Evolutionary conservation across 306 rosid species (phyloP), one percentile per base, ranked within the genome.

Genomic region (Ammopiptanthus mongolicus): DNA sequence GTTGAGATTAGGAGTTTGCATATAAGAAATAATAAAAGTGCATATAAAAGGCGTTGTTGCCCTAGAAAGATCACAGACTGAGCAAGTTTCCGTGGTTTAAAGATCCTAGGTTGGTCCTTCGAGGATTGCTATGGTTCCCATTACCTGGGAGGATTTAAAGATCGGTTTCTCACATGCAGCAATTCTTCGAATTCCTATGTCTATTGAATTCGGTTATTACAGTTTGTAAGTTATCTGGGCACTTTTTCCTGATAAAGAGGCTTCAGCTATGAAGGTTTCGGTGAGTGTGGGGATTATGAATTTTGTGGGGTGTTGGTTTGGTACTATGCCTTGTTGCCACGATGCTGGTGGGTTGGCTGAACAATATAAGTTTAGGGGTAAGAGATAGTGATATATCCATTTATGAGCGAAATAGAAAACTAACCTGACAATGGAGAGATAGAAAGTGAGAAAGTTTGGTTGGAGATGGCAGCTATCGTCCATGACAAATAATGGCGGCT

Each of bases 321-420:
- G 97, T 17, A 93, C 96, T 23, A 88, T 91, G 96, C 96, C 97
- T 7, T 89, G 90, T 17, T 89, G 97, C 70, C 96, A 91, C 34
- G 96, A 93, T 3, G 97, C 97, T 0, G 97, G 97, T 0, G 97
- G 97, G 13, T 84, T 91, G 3, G 97, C 97, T 0, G 97, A 96
- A 5, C 97, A 89, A 37, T 91, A 91, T 64, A 77, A 93, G 19
- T 91, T 91, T 68, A 96, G 96, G 1, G 97, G 96, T 1, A 81
- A 95, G 72, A 87, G 95, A 25, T 25, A 25, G 28, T 25, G 28
- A 25, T 25, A 25, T 25, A 25, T 1, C 1, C 3, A 25, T 0
- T 25, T 25, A 25, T 25, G 28, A 25, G 28, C 1, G 28, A 25
- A 25, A 25, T 25, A 25, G 1, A 25, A 25, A 25, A 25, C 28